A percentile compares a stretch with the other conserved stretches of the same genome.
Evolutionary conservation across 1,139 yeast genomes (phyloP).

Genomic region (Candida sanyaensis): DNA sequence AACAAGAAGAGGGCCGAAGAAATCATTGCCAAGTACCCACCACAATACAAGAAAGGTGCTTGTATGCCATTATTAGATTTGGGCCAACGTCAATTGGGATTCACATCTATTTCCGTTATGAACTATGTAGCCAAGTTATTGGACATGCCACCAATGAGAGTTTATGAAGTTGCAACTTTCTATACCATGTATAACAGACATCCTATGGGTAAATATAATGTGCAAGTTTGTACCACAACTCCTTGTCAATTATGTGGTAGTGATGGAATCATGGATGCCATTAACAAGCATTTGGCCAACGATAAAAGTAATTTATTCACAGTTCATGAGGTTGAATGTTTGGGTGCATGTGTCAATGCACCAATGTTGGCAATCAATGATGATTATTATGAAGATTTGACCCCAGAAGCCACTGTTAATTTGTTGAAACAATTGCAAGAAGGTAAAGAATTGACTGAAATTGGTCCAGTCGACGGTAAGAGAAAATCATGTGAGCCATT

Average conservation of each 20-base stretch:
- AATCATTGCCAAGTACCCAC: slow-evolving; percentile 77
- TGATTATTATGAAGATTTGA: slow-evolving; percentile 81
- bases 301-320: slow-evolving; percentile 73
- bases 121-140: slow-evolving; percentile 85
- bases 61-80: slow-evolving; percentile 85
- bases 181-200: slow-evolving; percentile 90
- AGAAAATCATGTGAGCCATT: slow-evolving; percentile 78
- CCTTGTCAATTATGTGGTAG: slow-evolving; percentile 89
- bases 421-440: slow-evolving; percentile 64
- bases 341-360: slow-evolving; percentile 91
- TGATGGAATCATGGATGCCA: slow-evolving; percentile 73
- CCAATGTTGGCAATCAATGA: slow-evolving; percentile 88
- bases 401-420: slow-evolving; percentile 63
- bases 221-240: slow-evolving; percentile 88
- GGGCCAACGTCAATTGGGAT: slow-evolving; percentile 88
- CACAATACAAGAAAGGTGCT: slow-evolving; percentile 86
- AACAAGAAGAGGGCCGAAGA: slow-evolving; percentile 71
- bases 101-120: slow-evolving; percentile 88
- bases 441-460: slow-evolving; percentile 57
- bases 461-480: slow-evolving; percentile 69
- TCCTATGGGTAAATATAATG: slow-evolving; percentile 84
- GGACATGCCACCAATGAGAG: slow-evolving; percentile 95
- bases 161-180: slow-evolving; percentile 90
- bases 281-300: slow-evolving; percentile 54
- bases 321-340: slow-evolving; percentile 85